phyloP scores from a whole-genome alignment of 1,284 basidiomycete genomes.

The Moesziomyces aphidis region DNA sequence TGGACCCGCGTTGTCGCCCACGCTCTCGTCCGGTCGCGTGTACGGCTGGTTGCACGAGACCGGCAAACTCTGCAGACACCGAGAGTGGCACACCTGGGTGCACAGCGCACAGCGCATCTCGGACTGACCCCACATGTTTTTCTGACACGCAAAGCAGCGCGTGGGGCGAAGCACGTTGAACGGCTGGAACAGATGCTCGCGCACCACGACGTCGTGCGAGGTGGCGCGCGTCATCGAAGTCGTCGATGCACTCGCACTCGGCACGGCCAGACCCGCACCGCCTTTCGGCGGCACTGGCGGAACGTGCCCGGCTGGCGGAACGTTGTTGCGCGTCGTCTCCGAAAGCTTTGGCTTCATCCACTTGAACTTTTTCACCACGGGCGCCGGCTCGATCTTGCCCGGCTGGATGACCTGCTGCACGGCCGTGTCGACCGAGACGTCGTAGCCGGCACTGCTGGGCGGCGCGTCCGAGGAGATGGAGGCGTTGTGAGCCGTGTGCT shows the following conservation, averaged over 20 bases:
- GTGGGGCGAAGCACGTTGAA: slow-evolving; percentile 88
- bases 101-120: slow-evolving; percentile 79
- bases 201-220: slow-evolving; percentile 48
- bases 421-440: slow-evolving; percentile 65
- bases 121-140: slow-evolving; percentile 98
- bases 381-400: slow-evolving; percentile 69
- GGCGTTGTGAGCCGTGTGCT: slow-evolving; percentile 33
- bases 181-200: slow-evolving; percentile 87
- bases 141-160: slow-evolving; percentile 92
- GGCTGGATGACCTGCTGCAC: slow-evolving; percentile 67
- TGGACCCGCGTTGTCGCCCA: slow-evolving; percentile 68
- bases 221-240: slow-evolving; percentile 37
- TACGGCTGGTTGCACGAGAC: slow-evolving; percentile 59
- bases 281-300: slow-evolving; percentile 45
- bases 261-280: background rate
- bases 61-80: slow-evolving; percentile 57
- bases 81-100: slow-evolving; percentile 56
- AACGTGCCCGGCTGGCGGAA: slow-evolving; percentile 8
- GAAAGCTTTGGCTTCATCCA: slow-evolving; percentile 71
- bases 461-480: slow-evolving; percentile 50
- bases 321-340: slow-evolving; percentile 40
- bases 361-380: slow-evolving; percentile 71
- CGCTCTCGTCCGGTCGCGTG: slow-evolving; percentile 48
- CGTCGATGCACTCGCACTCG: slow-evolving; percentile 1
- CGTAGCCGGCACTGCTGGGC: slow-evolving; percentile 34